A percentile compares a stretch with the other conserved stretches of the same genome.
phyloP scores from a whole-genome alignment of 345 rosid genomes.

The Hibiscus mutabilis region DNA sequence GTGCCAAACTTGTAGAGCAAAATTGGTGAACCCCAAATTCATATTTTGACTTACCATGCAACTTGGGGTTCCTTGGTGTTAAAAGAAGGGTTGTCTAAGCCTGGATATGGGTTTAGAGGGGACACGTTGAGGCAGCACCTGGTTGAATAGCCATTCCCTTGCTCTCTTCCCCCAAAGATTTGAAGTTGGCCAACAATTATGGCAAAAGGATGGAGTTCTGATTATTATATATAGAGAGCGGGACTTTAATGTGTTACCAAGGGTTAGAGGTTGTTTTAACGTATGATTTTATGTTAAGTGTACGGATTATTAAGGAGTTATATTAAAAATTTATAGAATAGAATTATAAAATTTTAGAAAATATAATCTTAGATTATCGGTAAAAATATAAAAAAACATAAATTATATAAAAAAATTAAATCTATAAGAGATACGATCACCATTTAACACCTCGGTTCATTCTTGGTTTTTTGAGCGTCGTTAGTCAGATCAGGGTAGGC shows the following conservation, averaged over 20 bases:
- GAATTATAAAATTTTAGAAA: no score
- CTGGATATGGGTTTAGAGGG: constrained; percentile 15
- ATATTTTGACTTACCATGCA: constrained; percentile 13
- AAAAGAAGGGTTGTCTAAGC: constrained; percentile 5
- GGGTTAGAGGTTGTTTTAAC: not conserved
- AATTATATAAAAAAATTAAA: no score
- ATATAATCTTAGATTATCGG: no score
- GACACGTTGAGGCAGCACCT: constrained; percentile 39
- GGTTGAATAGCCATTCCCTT: not conserved
- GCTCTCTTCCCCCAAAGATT: not conserved
- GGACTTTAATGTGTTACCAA: not conserved
- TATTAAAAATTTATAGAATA: no score
- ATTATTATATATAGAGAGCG: not conserved
- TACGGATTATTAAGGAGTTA: no score
- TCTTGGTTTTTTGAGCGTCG: not conserved
- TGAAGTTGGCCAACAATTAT: not conserved
- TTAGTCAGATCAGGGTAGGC: not conserved
- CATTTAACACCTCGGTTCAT: no score
- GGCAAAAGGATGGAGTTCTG: not conserved
- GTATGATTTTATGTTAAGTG: no score
- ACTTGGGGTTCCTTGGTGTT: not conserved
- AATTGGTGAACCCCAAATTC: not conserved
- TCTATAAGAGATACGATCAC: no score
- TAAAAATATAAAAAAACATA: no score
- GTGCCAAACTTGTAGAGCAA: not conserved